A percentile compares a stretch with the other conserved stretches of the same genome.
Evolutionary conservation across 495 filamentous ascomycete genomes (phyloP).

Genomic region (Talaromyces stipitatus): DNA sequence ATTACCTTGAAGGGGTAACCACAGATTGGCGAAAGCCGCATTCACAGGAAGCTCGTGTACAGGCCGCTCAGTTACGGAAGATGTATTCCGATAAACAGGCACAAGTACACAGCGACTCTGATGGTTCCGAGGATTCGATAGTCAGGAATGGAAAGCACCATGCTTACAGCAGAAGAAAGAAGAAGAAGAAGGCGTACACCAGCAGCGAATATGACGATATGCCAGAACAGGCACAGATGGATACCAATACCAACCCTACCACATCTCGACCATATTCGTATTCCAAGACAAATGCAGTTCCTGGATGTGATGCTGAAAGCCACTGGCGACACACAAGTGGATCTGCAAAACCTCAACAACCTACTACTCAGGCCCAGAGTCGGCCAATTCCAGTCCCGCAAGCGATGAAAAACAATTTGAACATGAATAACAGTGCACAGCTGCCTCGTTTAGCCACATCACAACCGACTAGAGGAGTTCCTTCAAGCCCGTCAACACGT

Average conservation of each 20-base stretch:
- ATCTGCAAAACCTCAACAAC: neutral
- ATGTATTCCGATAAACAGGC: constrained; percentile 29
- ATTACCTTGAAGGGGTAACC: constrained; percentile 29
- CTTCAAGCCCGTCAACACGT: neutral
- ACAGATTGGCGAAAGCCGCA: constrained; percentile 26
- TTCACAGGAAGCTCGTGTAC: constrained; percentile 21
- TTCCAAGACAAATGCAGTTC: neutral
- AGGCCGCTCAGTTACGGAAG: constrained; percentile 17
- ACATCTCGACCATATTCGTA: constrained; percentile 2
- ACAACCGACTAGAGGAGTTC: constrained; percentile 2
- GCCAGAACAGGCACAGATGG: constrained; percentile 2
- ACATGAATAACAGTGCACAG: neutral
- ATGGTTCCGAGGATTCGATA: constrained; percentile 10
- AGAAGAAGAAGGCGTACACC: constrained; percentile 7
- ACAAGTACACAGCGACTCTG: constrained; percentile 32
- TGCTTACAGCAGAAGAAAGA: constrained; percentile 9
- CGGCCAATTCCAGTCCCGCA: constrained; percentile 4
- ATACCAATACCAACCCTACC: neutral
- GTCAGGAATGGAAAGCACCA: neutral
- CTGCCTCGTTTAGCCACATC: constrained; percentile 7
- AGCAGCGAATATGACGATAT: constrained; percentile 11
- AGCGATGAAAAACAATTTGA: neutral
- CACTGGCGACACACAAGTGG: neutral
- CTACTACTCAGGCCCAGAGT: neutral
- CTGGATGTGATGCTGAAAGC: constrained; percentile 1